Conservation (phyloP, 2,329 filamentous ascomycete genomes). For the Moelleriella libera region DNA sequence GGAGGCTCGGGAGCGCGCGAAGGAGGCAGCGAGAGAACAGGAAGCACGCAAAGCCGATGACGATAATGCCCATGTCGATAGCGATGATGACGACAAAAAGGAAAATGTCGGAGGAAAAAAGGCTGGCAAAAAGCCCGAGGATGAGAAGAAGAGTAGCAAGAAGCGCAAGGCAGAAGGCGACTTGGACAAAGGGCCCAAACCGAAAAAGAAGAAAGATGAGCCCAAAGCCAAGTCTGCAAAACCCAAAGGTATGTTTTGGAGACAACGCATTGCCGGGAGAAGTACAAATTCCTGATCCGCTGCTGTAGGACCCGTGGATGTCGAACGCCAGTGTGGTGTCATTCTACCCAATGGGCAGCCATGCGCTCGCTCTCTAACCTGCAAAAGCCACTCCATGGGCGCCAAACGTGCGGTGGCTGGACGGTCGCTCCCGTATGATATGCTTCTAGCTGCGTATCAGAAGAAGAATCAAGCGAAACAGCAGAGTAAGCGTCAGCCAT, state of each 20-base stretch:
- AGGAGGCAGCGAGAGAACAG: constrained; percentile 44
- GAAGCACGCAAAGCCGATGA: constrained; percentile 38
- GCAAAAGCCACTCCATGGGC: constrained; percentile 92
- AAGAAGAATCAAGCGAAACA: constrained; percentile 99
- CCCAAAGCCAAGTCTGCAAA: constrained; percentile 72
- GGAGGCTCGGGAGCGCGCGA: constrained; percentile 53
- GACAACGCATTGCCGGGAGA: background rate
- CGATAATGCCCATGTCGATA: constrained; percentile 32
- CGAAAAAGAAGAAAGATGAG: constrained; percentile 93
- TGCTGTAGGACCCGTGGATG: constrained; percentile 65
- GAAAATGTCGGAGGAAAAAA: constrained; percentile 38
- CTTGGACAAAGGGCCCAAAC: constrained; percentile 69
- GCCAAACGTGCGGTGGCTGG: constrained; percentile 82
- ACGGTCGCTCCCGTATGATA: constrained; percentile 79
- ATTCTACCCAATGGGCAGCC: constrained; percentile 70
- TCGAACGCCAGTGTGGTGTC: constrained; percentile 88
- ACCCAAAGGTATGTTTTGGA: constrained; percentile 49
- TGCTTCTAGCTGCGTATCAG: constrained; percentile 75
- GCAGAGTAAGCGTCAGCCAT: constrained; percentile 53
- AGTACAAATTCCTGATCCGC: background rate
- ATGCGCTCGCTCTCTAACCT: constrained; percentile 79
- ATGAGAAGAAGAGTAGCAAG: constrained; percentile 50
- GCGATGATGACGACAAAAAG: constrained; percentile 30
- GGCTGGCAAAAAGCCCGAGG: constrained; percentile 53
- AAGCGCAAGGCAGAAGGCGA: constrained; percentile 66